phyloP scores from a whole-genome alignment of 495 filamentous ascomycete species.

The Clohesyomyces aquaticus region DNA sequence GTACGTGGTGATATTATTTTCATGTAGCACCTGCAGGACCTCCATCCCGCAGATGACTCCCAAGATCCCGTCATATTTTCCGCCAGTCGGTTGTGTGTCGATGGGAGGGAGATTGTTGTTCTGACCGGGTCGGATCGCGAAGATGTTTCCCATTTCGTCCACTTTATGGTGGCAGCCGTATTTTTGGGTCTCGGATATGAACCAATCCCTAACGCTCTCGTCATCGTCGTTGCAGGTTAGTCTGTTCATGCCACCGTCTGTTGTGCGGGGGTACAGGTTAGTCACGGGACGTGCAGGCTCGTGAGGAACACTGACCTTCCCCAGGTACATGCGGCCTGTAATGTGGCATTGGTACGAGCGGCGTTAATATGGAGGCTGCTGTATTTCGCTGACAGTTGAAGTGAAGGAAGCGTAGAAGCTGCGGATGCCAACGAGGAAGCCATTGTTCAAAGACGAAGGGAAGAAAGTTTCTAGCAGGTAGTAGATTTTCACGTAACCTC shows the following conservation, averaged over 20 bases:
- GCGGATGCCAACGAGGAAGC: too few species aligned
- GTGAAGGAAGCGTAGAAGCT: slow-evolving; percentile 2
- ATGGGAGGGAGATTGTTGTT: slow-evolving; percentile 28
- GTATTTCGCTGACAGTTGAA: slow-evolving; percentile 16
- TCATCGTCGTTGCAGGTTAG: slow-evolving; percentile 24
- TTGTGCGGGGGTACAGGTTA: slow-evolving; percentile 4
- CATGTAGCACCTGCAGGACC: slow-evolving; percentile 17
- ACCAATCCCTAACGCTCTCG: slow-evolving; percentile 27
- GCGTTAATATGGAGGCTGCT: slow-evolving; percentile 7
- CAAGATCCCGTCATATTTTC: slow-evolving; percentile 26
- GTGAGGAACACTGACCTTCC: slow-evolving; percentile 5
- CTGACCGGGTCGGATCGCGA: slow-evolving; percentile 22
- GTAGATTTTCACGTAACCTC: too few species aligned
- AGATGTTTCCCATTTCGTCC: slow-evolving; percentile 31
- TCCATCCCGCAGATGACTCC: slow-evolving; percentile 22
- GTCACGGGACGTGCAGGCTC: not conserved
- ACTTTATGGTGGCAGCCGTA: slow-evolving; percentile 22
- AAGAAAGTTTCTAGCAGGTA: too few species aligned
- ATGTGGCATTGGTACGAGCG: slow-evolving; percentile 17
- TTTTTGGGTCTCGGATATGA: slow-evolving; percentile 17
- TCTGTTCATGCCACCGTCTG: slow-evolving; percentile 27
- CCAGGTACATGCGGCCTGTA: slow-evolving; percentile 23
- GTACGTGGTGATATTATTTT: slow-evolving; percentile 14
- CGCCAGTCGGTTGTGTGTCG: slow-evolving; percentile 23
- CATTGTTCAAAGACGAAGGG: too few species aligned